Conservation (phyloP, 192 early-diverging fungal species). For the Dimargaris cristalligena region DNA sequence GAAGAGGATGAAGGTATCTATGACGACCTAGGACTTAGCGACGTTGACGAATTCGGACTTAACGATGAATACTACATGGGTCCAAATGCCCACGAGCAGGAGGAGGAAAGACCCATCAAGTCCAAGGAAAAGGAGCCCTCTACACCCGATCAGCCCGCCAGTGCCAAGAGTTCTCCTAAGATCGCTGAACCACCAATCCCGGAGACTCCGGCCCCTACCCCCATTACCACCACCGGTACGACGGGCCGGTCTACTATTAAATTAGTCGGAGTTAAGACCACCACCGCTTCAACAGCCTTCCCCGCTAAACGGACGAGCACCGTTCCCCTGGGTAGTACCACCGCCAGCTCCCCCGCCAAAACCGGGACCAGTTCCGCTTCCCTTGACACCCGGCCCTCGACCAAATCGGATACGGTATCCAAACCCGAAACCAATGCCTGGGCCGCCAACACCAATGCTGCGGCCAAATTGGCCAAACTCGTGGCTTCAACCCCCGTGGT, state of each 20-base stretch:
- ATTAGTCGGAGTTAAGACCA: neutral
- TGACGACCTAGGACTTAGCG: slow-evolving; percentile 81
- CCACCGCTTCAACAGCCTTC: neutral
- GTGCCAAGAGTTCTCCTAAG: too few species aligned
- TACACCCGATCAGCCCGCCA: neutral
- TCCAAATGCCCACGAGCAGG: neutral
- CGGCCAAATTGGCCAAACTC: slow-evolving; percentile 5
- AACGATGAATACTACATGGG: slow-evolving; percentile 5
- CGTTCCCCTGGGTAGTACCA: neutral
- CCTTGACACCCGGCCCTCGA: neutral
- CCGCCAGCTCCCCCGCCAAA: neutral
- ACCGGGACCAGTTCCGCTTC: neutral
- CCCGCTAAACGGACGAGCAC: neutral
- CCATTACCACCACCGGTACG: neutral
- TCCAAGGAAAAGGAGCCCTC: neutral
- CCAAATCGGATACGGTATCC: neutral
- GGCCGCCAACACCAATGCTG: slow-evolving; percentile 7
- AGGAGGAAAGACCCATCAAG: neutral
- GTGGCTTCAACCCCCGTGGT: neutral
- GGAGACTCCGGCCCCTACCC: too few species aligned
- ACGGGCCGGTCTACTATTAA: slow-evolving; percentile 9
- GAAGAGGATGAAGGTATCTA: slow-evolving; percentile 87
- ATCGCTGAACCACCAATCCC: too few species aligned
- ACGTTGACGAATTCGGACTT: slow-evolving; percentile 72
- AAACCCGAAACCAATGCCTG: slow-evolving; percentile 9